A percentile compares a stretch with the other conserved stretches of the same genome.
phyloP scores from a whole-genome alignment of 768 basidiomycete genomes.

The Lentinus tigrinus region DNA sequence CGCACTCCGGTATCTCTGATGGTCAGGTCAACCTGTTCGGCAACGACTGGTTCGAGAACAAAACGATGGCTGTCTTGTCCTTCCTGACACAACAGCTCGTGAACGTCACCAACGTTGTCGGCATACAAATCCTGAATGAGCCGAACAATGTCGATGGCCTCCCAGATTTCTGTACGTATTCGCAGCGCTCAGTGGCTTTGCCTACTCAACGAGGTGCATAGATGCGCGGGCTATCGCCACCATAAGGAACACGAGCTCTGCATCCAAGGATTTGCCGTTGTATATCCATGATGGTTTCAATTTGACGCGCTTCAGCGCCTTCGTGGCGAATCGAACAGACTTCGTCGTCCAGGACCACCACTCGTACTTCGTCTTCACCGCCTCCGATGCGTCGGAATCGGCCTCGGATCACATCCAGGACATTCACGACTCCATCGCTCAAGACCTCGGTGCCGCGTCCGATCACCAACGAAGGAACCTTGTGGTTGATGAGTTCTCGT shows the following conservation, averaged over 20 bases:
- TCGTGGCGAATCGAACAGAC: constrained; percentile 47
- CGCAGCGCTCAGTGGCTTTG: constrained; percentile 12
- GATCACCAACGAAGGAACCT: constrained; percentile 38
- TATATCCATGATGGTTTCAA: constrained; percentile 74
- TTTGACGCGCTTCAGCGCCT: constrained; percentile 47
- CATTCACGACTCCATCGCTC: constrained; percentile 28
- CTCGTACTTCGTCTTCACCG: constrained; percentile 67
- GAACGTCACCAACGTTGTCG: constrained; percentile 41
- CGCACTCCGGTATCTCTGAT: constrained; percentile 45
- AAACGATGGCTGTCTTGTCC: constrained; percentile 42
- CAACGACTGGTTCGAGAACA: constrained; percentile 33
- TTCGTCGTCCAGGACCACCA: constrained; percentile 77
- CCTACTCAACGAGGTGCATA: constrained; percentile 19
- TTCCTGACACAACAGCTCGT: constrained; percentile 32
- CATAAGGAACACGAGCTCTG: constrained; percentile 43
- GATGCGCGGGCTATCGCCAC: constrained; percentile 51
- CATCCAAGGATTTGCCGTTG: constrained; percentile 47
- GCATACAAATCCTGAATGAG: constrained; percentile 51
- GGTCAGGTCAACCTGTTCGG: constrained; percentile 40
- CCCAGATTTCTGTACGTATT: constrained; percentile 38
- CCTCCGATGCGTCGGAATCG: constrained; percentile 45
- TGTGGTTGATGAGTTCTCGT: constrained; percentile 54
- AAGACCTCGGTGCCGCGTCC: constrained; percentile 29
- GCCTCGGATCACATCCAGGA: constrained; percentile 45
- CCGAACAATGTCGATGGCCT: constrained; percentile 49